Evolutionary conservation across 2,329 filamentous ascomycete genomes (phyloP).

Genomic region (Epichloe hybrida): DNA sequence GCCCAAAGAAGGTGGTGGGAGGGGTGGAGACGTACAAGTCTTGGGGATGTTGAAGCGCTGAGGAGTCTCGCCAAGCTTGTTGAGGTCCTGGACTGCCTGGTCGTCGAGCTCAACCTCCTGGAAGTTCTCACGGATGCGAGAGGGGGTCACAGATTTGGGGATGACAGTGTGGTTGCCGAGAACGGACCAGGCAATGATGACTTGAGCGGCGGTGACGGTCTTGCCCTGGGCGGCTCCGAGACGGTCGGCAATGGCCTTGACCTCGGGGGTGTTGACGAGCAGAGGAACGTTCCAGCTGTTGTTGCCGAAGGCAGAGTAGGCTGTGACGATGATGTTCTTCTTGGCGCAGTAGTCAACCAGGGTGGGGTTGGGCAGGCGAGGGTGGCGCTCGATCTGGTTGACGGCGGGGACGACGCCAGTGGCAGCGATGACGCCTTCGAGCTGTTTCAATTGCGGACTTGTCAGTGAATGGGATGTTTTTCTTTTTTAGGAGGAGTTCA

Average conservation of each 20-base stretch:
- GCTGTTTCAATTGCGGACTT: slow-evolving; percentile 10
- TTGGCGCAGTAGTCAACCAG: slow-evolving; percentile 46
- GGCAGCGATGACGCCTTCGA: slow-evolving; percentile 42
- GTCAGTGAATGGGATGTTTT: neutral
- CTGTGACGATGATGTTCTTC: slow-evolving; percentile 54
- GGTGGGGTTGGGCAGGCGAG: slow-evolving; percentile 42
- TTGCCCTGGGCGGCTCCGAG: slow-evolving; percentile 20
- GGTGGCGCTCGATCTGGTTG: slow-evolving; percentile 59
- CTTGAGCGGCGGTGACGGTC: slow-evolving; percentile 29
- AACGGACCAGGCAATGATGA: slow-evolving; percentile 44
- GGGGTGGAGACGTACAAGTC: slow-evolving; percentile 22
- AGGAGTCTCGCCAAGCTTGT: slow-evolving; percentile 42
- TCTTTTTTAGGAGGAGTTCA: neutral
- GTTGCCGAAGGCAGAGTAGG: slow-evolving; percentile 45
- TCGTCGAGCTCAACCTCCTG: slow-evolving; percentile 48
- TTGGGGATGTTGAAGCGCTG: slow-evolving; percentile 32
- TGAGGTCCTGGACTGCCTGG: slow-evolving; percentile 45
- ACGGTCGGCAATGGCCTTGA: slow-evolving; percentile 42
- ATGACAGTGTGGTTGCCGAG: slow-evolving; percentile 54
- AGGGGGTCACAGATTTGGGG: slow-evolving; percentile 58
- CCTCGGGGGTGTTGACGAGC: slow-evolving; percentile 41
- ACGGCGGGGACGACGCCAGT: slow-evolving; percentile 46
- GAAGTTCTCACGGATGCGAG: slow-evolving; percentile 57
- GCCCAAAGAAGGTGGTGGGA: neutral
- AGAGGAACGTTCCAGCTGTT: slow-evolving; percentile 32